Evolutionary conservation across 2,329 filamentous ascomycete genomes (phyloP).

Genomic region (Juglanconis juglandina): DNA sequence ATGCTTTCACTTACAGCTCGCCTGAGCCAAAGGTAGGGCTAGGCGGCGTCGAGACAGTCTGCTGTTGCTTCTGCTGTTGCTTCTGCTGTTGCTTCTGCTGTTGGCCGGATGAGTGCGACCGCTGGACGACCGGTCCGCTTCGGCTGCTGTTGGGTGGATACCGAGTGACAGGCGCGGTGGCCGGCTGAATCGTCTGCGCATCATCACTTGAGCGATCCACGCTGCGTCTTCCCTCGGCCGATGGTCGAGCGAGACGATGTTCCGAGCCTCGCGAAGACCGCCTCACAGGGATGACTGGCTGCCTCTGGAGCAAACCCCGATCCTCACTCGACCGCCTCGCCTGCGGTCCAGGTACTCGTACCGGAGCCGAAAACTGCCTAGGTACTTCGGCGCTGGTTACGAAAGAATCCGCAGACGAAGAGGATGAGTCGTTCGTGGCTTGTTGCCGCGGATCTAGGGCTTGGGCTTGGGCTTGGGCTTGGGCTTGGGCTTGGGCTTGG

Average conservation of each 20-base stretch:
- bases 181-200: background rate
- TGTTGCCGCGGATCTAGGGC: background rate
- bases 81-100: constrained; percentile 11
- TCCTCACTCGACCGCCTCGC: background rate
- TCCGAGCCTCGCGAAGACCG: constrained; percentile 6
- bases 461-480: no score
- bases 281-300: background rate
- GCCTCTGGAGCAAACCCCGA: background rate
- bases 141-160: constrained; percentile 18
- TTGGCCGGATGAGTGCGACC: constrained; percentile 3
- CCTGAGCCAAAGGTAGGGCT: constrained; percentile 34
- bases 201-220: background rate
- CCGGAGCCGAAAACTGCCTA: background rate
- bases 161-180: constrained; percentile 2
- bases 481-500: background rate
- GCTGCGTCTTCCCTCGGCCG: constrained; percentile 5
- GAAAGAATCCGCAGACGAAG: constrained; percentile 10
- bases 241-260: background rate
- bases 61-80: background rate
- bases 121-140: constrained; percentile 7
- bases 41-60: constrained; percentile 10
- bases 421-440: background rate
- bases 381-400: constrained; percentile 9
- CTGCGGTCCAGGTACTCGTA: constrained; percentile 1
- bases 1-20: constrained; percentile 30